Conservation (phyloP, 305 asterid species). For the Fraxinus angustifolia region DNA sequence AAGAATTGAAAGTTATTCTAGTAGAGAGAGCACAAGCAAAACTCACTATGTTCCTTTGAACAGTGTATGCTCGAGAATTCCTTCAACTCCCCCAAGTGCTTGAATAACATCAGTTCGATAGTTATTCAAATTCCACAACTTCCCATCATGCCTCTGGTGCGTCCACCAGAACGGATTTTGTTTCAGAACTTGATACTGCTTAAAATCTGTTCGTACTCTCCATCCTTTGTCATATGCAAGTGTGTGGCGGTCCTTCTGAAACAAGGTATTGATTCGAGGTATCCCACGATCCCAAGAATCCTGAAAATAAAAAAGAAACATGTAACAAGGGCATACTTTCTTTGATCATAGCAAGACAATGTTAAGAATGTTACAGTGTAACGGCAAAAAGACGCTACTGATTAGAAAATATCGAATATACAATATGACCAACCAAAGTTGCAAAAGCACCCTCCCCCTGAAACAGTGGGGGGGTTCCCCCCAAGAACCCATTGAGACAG, state of each 20-base stretch:
- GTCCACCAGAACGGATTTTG: constrained; percentile 99
- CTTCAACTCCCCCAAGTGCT: constrained; percentile 99
- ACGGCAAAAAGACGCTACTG: not conserved
- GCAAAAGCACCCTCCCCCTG: not conserved
- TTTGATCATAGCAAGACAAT: not conserved
- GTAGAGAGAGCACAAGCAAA: not conserved
- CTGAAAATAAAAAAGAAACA: constrained; percentile 34
- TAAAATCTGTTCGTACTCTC: constrained; percentile 97
- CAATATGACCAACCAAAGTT: not conserved
- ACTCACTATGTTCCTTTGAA: constrained; percentile 98
- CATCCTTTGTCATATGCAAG: constrained; percentile 99
- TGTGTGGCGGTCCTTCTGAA: constrained; percentile 97
- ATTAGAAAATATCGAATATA: not conserved
- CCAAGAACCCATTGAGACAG: not conserved
- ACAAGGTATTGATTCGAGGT: constrained; percentile 92
- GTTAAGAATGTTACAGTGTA: not conserved
- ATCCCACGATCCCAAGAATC: constrained; percentile 99
- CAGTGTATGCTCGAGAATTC: constrained; percentile 95
- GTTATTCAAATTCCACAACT: constrained; percentile 95
- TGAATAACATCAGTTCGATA: constrained; percentile 97
- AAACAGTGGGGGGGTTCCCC: not conserved
- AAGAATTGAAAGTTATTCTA: not conserved
- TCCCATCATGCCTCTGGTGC: constrained; percentile 98
- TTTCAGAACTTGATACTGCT: constrained; percentile 96
- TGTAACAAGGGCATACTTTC: not conserved